phyloP scores from a whole-genome alignment of 2,329 filamentous ascomycete species.

The Xylaria sp. region DNA sequence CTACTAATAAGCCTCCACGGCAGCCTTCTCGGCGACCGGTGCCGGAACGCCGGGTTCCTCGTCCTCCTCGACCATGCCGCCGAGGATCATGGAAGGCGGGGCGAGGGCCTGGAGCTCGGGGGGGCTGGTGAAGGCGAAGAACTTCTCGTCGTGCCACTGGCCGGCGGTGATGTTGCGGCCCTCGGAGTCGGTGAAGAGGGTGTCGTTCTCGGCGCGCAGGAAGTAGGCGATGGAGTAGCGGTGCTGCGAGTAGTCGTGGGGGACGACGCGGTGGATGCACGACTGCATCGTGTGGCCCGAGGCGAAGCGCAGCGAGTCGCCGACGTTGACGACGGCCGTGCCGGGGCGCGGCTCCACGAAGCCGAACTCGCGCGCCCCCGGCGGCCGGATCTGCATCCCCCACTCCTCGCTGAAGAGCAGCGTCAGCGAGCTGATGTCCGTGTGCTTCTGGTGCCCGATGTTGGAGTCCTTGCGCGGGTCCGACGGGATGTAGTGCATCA shows the following conservation, averaged over 20 bases:
- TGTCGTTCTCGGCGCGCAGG: slow-evolving; percentile 65
- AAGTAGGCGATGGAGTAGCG: slow-evolving; percentile 70
- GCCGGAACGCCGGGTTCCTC: slow-evolving; percentile 23
- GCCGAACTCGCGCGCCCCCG: slow-evolving; percentile 59
- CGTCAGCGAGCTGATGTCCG: slow-evolving; percentile 65
- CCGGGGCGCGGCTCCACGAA: slow-evolving; percentile 63
- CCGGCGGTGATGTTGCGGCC: slow-evolving; percentile 63
- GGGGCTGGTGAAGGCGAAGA: slow-evolving; percentile 59
- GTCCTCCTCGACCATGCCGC: slow-evolving; percentile 58
- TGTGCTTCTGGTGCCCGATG: slow-evolving; percentile 66
- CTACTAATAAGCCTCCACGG: slow-evolving; percentile 44
- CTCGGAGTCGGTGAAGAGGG: slow-evolving; percentile 65
- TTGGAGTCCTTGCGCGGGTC: slow-evolving; percentile 54
- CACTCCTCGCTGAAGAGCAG: slow-evolving; percentile 66
- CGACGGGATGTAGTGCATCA: slow-evolving; percentile 64
- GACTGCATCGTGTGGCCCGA: slow-evolving; percentile 63
- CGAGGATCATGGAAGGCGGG: slow-evolving; percentile 59
- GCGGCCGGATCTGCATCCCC: slow-evolving; percentile 66
- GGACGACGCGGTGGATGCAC: slow-evolving; percentile 67
- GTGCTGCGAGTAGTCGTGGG: slow-evolving; percentile 61
- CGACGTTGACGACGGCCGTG: slow-evolving; percentile 66
- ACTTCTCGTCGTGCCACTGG: slow-evolving; percentile 66
- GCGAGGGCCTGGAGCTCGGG: slow-evolving; percentile 58
- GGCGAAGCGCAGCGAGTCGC: slow-evolving; percentile 67
- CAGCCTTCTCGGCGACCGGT: slow-evolving; percentile 30